These are phyloP conservation scores for Carallia pectinifolia DNA, from an alignment of 345 rosid species.

Conservation along the genomic window DNA sequence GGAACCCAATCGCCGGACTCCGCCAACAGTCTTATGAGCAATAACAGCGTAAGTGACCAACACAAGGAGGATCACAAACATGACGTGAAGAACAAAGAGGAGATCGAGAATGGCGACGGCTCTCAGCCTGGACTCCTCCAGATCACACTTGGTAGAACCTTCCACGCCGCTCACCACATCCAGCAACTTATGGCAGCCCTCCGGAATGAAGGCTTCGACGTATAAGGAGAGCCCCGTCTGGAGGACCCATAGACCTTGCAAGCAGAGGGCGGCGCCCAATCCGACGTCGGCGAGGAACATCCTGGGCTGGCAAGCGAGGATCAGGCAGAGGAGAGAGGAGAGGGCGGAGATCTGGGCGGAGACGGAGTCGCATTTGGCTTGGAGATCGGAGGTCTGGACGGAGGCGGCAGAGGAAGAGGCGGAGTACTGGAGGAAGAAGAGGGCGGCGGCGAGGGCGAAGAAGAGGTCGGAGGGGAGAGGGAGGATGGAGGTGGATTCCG, in stretches of 20 bases:
- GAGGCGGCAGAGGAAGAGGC: conserved; percentile 60
- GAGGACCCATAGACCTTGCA: conserved; percentile 86
- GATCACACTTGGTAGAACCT: conserved; percentile 82
- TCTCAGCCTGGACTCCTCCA: conserved; percentile 67
- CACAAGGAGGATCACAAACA: conserved; percentile 54
- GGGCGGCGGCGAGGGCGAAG: conserved; percentile 75
- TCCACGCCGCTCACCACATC: conserved; percentile 76
- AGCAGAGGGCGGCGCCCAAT: conserved; percentile 58
- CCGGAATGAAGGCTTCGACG: conserved; percentile 85
- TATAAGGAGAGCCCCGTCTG: conserved; percentile 86
- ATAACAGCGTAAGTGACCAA: conserved; percentile 53
- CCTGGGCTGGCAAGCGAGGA: conserved; percentile 64
- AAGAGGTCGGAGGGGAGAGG: conserved; percentile 75
- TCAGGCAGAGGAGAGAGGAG: conserved; percentile 56
- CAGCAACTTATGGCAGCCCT: conserved; percentile 74
- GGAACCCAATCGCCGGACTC: conserved; percentile 57
- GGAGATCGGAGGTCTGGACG: conserved; percentile 76
- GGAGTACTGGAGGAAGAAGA: conserved; percentile 71
- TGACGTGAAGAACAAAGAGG: conserved; percentile 62
- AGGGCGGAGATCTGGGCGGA: conserved; percentile 64
- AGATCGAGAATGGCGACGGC: conserved; percentile 89
- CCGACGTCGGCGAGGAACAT: conserved; percentile 74
- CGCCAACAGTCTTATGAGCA: conserved; percentile 38
- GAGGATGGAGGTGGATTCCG: conserved; percentile 57
- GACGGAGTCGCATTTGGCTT: conserved; percentile 71